phyloP scores from a whole-genome alignment of 108 stramenopile species.

The Hondaea fermentalgiana region DNA sequence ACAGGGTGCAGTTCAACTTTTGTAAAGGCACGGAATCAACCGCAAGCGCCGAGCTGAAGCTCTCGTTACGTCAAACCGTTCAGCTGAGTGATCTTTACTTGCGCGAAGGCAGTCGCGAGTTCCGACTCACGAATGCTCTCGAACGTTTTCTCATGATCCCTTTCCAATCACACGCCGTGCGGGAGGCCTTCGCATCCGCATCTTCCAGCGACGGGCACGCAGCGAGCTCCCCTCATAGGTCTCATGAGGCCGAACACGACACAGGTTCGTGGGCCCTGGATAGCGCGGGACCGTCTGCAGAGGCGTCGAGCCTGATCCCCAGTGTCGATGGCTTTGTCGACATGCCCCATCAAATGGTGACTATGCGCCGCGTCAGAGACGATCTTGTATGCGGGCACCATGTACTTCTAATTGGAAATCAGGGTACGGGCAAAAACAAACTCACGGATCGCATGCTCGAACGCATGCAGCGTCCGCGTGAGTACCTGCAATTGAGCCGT shows the following conservation, averaged over 20 bases:
- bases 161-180: not conserved
- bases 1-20: not conserved
- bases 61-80: not conserved
- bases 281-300: not conserved
- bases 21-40: not conserved
- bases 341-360: constrained; percentile 42
- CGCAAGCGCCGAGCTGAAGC: not conserved
- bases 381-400: constrained; percentile 55
- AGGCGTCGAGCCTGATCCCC: constrained; percentile 40
- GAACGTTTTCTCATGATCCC: not conserved
- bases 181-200: not conserved
- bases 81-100: not conserved
- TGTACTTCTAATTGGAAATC: constrained; percentile 67
- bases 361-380: constrained; percentile 43
- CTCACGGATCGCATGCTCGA: constrained; percentile 61
- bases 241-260: too few relatives aligned
- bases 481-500: constrained; percentile 81
- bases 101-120: not conserved
- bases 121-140: not conserved
- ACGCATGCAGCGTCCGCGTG: constrained; percentile 59
- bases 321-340: constrained; percentile 36
- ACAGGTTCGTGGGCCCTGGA: too few relatives aligned
- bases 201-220: too few relatives aligned
- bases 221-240: too few relatives aligned
- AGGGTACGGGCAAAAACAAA: constrained; percentile 86